A percentile compares a stretch with the other conserved stretches of the same genome.
phyloP scores from a whole-genome alignment of 345 rosid genomes.

The Noccaea bulbosa region DNA sequence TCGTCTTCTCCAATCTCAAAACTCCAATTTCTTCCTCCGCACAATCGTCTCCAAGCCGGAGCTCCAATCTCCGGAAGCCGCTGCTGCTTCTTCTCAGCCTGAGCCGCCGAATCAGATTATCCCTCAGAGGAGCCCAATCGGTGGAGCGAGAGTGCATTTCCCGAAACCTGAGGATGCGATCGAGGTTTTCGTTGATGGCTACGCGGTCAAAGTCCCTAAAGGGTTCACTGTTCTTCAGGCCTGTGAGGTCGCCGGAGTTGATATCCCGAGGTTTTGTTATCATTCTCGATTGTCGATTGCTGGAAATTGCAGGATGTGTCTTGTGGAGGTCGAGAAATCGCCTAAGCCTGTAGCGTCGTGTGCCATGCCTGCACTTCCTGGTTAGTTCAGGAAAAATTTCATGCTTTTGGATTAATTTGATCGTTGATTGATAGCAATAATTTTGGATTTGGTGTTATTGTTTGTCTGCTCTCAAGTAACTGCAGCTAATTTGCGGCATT shows the following conservation, averaged over 20 bases:
- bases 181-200: constrained; percentile 96
- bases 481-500: neutral
- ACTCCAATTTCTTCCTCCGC: constrained; percentile 52
- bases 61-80: constrained; percentile 76
- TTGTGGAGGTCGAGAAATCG: constrained; percentile 98
- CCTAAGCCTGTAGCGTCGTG: constrained; percentile 99
- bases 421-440: neutral
- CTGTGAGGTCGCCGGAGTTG: constrained; percentile 98
- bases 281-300: constrained; percentile 94
- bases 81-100: constrained; percentile 49
- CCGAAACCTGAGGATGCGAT: constrained; percentile 89
- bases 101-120: constrained; percentile 59
- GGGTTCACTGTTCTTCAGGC: constrained; percentile 97
- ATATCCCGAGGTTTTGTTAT: constrained; percentile 94
- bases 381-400: constrained; percentile 44
- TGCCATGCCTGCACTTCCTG: constrained; percentile 99
- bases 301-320: constrained; percentile 98
- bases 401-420: neutral
- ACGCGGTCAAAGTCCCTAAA: constrained; percentile 93
- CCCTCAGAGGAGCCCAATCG: constrained; percentile 69
- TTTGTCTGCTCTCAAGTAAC: neutral
- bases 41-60: constrained; percentile 73
- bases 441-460: constrained; percentile 5
- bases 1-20: constrained; percentile 47
- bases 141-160: constrained; percentile 83